A percentile compares a stretch with the other conserved stretches of the same genome.
Evolutionary conservation across 345 rosid species (phyloP).

Genomic region (Dipteronia dyeriana): DNA sequence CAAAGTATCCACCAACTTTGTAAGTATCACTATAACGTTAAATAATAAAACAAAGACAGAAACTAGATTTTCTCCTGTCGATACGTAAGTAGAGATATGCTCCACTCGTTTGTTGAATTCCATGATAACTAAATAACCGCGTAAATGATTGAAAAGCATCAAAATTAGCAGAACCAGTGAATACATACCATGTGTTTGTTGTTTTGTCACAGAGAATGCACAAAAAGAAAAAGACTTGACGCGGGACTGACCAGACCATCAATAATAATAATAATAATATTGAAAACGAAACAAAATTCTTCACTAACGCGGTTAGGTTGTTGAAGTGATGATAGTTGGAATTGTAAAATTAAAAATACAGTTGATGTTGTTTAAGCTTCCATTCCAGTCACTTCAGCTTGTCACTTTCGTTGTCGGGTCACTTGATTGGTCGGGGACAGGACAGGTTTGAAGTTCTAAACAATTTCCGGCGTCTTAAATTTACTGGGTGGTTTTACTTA

Average conservation of each 20-base stretch:
- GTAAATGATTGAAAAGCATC: conserved; percentile 14
- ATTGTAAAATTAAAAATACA: no score
- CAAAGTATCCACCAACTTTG: conserved; percentile 5
- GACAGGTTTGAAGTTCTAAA: not conserved
- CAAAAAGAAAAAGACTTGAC: conserved; percentile 5
- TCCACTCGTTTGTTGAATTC: not conserved
- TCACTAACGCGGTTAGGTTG: conserved; percentile 11
- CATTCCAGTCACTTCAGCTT: not conserved
- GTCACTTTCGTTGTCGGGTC: conserved; percentile 14
- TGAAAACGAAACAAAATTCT: not conserved
- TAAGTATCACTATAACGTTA: not conserved
- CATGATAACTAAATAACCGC: conserved; percentile 19
- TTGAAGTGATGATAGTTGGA: no score
- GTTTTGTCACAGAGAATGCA: not conserved
- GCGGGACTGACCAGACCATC: conserved; percentile 16
- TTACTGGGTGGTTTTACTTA: no score
- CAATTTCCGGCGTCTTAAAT: not conserved
- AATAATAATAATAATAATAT: not conserved
- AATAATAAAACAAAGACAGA: not conserved
- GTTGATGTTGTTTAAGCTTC: not conserved
- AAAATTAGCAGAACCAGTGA: no score
- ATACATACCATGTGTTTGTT: no score
- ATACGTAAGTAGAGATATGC: not conserved
- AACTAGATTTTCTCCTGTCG: not conserved
- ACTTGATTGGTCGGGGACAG: not conserved